phyloP scores from a whole-genome alignment of 305 asterid genomes.

The Nicotiana rustica region DNA sequence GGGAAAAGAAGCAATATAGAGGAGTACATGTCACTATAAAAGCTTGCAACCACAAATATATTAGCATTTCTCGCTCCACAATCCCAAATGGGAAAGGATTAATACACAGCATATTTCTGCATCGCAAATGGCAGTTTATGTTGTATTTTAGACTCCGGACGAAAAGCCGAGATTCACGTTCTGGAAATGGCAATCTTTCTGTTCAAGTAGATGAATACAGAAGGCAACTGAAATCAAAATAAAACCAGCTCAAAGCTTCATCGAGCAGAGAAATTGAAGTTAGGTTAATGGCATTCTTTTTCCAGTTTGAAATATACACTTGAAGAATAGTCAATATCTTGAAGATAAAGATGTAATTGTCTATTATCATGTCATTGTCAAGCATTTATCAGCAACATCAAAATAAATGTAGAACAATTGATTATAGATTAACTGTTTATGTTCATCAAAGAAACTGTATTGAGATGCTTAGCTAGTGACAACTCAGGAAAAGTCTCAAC shows the following conservation, averaged over 20 bases:
- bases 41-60: slow-evolving; percentile 8
- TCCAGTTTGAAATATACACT: not conserved
- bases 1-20: not conserved
- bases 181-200: not conserved
- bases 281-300: not conserved
- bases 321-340: not conserved
- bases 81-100: slow-evolving; percentile 1
- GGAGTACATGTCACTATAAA: not conserved
- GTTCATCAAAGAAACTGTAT: not conserved
- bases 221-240: not conserved
- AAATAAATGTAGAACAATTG: not conserved
- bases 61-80: not conserved
- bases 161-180: not conserved
- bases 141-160: not conserved
- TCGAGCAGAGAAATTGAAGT: not conserved
- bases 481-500: not conserved
- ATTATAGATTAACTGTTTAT: not conserved
- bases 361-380: slow-evolving; percentile 8
- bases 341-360: slow-evolving; percentile 13
- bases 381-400: not conserved
- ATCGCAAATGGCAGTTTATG: not conserved
- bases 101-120: slow-evolving; percentile 22
- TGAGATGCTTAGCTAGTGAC: slow-evolving; percentile 6
- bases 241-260: not conserved
- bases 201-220: slow-evolving; percentile 5